Base-by-base conservation (phyloP, 345 rosid species). In the Passiflora organensis region DNA sequence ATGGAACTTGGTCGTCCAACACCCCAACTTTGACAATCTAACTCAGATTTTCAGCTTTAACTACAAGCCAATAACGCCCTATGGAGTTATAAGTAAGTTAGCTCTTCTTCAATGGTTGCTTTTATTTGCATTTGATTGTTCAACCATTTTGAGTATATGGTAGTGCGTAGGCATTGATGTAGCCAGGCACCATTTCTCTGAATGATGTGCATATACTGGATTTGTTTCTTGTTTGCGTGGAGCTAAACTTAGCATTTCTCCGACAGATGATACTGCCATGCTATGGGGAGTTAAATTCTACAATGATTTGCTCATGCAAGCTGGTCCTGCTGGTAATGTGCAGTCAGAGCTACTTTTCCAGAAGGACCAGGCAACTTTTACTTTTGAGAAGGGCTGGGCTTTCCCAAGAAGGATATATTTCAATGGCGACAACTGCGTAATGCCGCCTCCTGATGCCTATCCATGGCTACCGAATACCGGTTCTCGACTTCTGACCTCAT, bases 341-440 rank as follows among this genome's bases (percentile, higher is more conserved):
- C 97, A 87, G 67, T 78, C 95, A 11, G 97, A 91, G 75, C 59
- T 87, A 55, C 89, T 91, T 9, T 87, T 91, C 75, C 82, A 44
- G 16, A 91, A 91, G 78, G 82, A 87, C 50, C 53, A 56, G 28
- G 53, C 68, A 11, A 74, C 79, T 22, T 87, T 87, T 68, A 87
- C 95, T 39, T 77, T 85, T 1, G 84, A 80, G 20, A 82, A 87
- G 69, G 95, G 97, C 51, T 91, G 97, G 96, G 97, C 83, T 22
- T 87, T 87, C 69, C 97, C 97, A 0, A 77, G 89, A 58, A 82
- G 89, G 55, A 72, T 91, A 55, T 87, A 91, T 59, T 91, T 91
- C 77, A 90, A 90, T 49, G 97, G 95, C 1, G 97, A 90, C 50
- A 76, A 76, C 50, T 90, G 97, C 16, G 87, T 91, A 37, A 82